Evolutionary conservation across 345 rosid species (phyloP).

Genomic region (Salix arbutifolia): DNA sequence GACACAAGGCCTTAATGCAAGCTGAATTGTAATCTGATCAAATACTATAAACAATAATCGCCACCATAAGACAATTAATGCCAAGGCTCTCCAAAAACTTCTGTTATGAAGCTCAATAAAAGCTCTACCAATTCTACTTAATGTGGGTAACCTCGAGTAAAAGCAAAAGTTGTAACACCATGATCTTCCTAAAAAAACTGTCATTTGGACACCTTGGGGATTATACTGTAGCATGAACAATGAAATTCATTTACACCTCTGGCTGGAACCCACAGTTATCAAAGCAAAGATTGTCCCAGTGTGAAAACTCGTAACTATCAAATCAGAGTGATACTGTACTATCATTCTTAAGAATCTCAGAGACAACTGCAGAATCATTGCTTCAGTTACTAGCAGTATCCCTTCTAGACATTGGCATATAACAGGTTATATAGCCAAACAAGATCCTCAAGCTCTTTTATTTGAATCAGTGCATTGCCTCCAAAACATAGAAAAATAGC

Average conservation of each 20-base stretch:
- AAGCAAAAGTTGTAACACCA: not conserved
- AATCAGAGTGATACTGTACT: not conserved
- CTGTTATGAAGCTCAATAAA: not conserved
- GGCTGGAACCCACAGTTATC: not conserved
- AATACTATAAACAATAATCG: not conserved
- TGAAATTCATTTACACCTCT: not conserved
- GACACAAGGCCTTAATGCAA: not conserved
- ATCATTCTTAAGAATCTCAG: not conserved
- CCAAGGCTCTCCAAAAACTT: not conserved
- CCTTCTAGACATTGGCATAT: not conserved
- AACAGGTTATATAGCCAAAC: not conserved
- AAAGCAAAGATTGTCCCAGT: not conserved
- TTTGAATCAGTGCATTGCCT: not conserved
- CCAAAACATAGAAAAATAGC: not conserved
- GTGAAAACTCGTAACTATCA: not conserved
- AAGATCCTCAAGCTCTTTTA: not conserved
- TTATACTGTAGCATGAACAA: not conserved
- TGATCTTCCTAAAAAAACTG: not conserved
- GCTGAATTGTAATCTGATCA: not conserved
- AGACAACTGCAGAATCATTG: not conserved
- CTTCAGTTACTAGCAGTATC: not conserved
- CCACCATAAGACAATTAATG: not conserved
- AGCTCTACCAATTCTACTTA: not conserved
- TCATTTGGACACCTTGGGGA: not conserved
- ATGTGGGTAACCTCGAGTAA: not conserved